Evolutionary conservation across 164 flowering plant genomes (phyloP), one percentile per base, ranked within the genome.

Genomic region (Taxillus chinensis): DNA sequence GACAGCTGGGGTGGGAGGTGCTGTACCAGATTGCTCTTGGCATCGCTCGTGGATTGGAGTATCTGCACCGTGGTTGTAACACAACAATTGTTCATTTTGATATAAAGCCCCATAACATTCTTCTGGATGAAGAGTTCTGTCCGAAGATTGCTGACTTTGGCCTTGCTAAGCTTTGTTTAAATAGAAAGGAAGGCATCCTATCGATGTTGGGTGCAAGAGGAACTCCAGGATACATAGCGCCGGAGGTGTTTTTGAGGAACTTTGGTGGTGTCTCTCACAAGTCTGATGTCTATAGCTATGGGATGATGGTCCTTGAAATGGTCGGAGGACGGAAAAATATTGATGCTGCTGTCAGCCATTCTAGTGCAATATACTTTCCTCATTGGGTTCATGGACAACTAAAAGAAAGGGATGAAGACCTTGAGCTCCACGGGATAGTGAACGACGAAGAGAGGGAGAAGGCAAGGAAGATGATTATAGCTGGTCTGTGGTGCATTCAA

Each of bases 261-360:
- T 66, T 77, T 61, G 82, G 85, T 46, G 64, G 53, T 10, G 76
- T 76, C 37, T 79, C 82, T 56, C 72, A 73, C 57, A 81, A 77
- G 59, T 74, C 85, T 1, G 83, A 81, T 74, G 78, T 77, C 3
- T 81, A 81, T 40, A 81, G 85, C 51, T 81, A 73, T 48, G 85
- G 85, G 27, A 78, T 81, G 79, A 71, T 81, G 76, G 62, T 77
- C 50, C 57, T 78, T 9, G 82, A 78, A 62, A 81, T 81, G 79
- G 78, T 71, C 60, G 81, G 78, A n/a, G 75, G 73, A 3, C 71
- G 74, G 59, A 78, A 56, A 40, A 71, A 69, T 48, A 13, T 41
- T 40, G 60, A 68, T 39, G 61, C 5, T 7, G 60, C 6, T 39
- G 12, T 71, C 13, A 38, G 66, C 5, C 38, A 58, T n/a, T 15